phyloP scores from a whole-genome alignment of 257 asterid genomes.

The Nicotiana benthamiana region DNA sequence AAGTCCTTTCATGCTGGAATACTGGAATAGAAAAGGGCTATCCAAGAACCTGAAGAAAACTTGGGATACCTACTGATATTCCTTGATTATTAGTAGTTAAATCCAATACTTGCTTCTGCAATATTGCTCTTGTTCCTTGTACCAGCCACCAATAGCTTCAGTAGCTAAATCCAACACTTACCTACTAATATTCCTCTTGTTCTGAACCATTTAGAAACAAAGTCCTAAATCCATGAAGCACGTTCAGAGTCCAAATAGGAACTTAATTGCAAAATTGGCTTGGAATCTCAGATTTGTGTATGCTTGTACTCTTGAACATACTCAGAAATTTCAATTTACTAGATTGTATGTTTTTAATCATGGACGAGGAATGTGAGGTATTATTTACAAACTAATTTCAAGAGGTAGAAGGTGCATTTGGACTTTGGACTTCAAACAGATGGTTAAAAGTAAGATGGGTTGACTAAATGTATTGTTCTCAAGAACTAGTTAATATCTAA shows the following conservation, averaged over 20 bases:
- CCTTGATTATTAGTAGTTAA: too few relatives aligned
- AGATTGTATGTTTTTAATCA: background rate
- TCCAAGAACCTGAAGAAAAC: too few relatives aligned
- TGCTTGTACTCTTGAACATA: background rate
- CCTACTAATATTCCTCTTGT: too few relatives aligned
- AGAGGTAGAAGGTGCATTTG: background rate
- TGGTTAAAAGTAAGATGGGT: background rate
- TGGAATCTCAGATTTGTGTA: background rate
- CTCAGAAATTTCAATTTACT: background rate
- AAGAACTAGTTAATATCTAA: background rate
- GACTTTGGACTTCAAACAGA: background rate
- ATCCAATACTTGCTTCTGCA: too few relatives aligned
- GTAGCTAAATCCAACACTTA: too few relatives aligned
- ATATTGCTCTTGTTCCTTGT: too few relatives aligned
- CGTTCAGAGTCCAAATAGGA: background rate
- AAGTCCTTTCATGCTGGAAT: too few relatives aligned
- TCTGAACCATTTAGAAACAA: background rate
- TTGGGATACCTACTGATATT: too few relatives aligned
- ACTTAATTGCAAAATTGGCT: background rate
- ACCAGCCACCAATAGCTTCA: too few relatives aligned
- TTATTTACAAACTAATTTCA: background rate
- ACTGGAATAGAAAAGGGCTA: too few relatives aligned
- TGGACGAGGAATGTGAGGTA: background rate
- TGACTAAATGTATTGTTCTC: background rate
- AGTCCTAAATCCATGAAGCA: background rate